Evolutionary conservation across 495 filamentous ascomycete species (phyloP), one percentile per base, ranked within the genome.

Genomic region (Bryoglossum gracile): DNA sequence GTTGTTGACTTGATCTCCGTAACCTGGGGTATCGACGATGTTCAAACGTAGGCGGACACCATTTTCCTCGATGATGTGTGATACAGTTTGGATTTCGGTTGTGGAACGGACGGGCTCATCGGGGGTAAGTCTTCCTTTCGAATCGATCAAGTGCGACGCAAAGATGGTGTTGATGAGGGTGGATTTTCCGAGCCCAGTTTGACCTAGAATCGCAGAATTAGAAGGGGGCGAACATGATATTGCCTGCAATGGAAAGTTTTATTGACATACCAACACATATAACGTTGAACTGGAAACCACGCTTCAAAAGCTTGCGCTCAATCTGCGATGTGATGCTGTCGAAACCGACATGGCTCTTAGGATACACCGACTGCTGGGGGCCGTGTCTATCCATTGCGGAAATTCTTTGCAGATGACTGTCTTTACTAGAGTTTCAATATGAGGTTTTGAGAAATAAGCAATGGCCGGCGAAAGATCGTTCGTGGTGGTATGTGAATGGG

Each of bases 111-210:
- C 87, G 51, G 81, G 84, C 72, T 97, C 92, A 65, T 91, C 83
- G 38, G 92, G 94, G 9, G 84, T 73, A 57, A 97, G 72, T 51
- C 92, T 86, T 59, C 92, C 92, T 74, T 99, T 99, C 62, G 87
- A 92, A 66, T 99, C 92, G 70, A 99, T 95, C 62, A 99, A 80
- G 76, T 99, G 92, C 54, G 92, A 96, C 55, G 92, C 94, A 73
- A 99, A 99, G 78, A 99, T 97, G 68, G 92, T 99, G 78, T 99
- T 99, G 75, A 99, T 95, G 60, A 99, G 72, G 38, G 92, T 99
- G 22, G 90, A 96, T 73, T 99, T 99, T 67, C 92, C 92, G 52
- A 99, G 83, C 56, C 92, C 92, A 57, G 92, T 99, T 75, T 99
- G 92, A 58, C 92, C 92, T 98, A 65, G 51, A n/a, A n/a, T n/a